A percentile compares a stretch with the other conserved stretches of the same genome.
Conservation (phyloP, 2,329 filamentous ascomycete genomes). For the Sarocladium oryzae region DNA sequence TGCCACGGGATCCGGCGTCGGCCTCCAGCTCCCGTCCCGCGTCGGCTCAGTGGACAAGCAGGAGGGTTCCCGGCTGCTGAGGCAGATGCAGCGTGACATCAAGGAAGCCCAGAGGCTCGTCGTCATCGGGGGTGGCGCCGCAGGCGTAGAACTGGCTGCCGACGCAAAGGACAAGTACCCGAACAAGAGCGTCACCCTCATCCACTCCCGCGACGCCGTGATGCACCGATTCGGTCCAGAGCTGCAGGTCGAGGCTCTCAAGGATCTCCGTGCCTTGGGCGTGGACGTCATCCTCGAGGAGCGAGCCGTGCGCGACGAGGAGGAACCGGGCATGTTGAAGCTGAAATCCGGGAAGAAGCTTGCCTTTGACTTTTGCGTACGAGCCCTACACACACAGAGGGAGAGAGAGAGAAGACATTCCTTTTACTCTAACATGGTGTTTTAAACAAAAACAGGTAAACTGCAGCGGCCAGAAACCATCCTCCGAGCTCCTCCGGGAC, state of each 20-base stretch:
- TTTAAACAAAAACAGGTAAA: constrained; percentile 35
- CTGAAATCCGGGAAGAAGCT: constrained; percentile 38
- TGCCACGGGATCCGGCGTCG: constrained; percentile 68
- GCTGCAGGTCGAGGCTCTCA: constrained; percentile 32
- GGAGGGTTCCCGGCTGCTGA: constrained; percentile 29
- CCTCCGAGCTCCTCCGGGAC: constrained; percentile 39
- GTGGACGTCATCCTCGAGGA: constrained; percentile 45
- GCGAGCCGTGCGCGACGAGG: constrained; percentile 31
- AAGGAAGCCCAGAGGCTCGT: constrained; percentile 36
- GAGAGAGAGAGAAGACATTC: not conserved
- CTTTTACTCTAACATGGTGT: not conserved
- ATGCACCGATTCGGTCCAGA: constrained; percentile 45
- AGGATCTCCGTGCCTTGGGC: constrained; percentile 38
- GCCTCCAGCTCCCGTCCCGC: constrained; percentile 46
- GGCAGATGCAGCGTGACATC: constrained; percentile 39
- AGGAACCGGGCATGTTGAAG: constrained; percentile 30
- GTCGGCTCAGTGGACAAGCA: constrained; percentile 34
- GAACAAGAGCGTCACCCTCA: constrained; percentile 47
- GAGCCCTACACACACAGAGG: constrained; percentile 12
- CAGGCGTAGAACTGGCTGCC: constrained; percentile 54
- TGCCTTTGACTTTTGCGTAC: constrained; percentile 44
- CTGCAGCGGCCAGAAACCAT: constrained; percentile 53
- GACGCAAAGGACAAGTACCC: constrained; percentile 52
- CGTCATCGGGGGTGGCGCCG: constrained; percentile 53
- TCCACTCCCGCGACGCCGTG: constrained; percentile 38